Conservation (phyloP, 345 rosid species). For the Passiflora organensis region DNA sequence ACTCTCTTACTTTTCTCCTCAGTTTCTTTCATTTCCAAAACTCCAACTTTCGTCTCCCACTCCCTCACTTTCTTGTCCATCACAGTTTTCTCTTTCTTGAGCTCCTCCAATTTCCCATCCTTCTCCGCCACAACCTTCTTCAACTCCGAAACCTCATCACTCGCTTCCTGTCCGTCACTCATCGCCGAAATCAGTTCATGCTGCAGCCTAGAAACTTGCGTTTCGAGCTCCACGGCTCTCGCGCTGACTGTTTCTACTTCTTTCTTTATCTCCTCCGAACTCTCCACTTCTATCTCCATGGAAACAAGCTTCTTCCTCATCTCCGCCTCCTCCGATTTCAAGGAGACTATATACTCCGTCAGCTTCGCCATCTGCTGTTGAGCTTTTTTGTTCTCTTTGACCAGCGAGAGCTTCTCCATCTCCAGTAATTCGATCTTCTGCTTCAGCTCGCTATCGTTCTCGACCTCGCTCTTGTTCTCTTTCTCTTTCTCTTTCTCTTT, state of each 20-base stretch:
- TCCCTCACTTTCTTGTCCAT: conserved; percentile 56
- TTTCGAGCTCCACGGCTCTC: conserved; percentile 65
- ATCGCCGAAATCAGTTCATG: conserved; percentile 51
- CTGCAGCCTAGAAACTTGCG: conserved; percentile 52
- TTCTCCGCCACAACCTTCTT: conserved; percentile 19
- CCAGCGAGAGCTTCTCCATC: conserved; percentile 42
- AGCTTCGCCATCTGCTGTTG: conserved; percentile 32
- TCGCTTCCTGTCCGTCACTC: conserved; percentile 46
- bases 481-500: too few species aligned
- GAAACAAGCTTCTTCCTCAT: conserved; percentile 31
- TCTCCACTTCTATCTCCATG: conserved; percentile 47
- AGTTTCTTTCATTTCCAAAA: conserved; percentile 46
- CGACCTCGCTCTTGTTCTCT: too few species aligned
- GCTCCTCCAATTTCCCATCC: conserved; percentile 33
- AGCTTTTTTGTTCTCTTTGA: conserved; percentile 31
- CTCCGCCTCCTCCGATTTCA: conserved; percentile 32
- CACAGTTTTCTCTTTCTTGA: conserved; percentile 55
- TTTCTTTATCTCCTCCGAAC: conserved; percentile 45
- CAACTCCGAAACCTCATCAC: conserved; percentile 23
- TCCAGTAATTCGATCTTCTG: conserved; percentile 40
- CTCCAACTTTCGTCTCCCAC: conserved; percentile 61
- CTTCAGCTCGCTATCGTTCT: conserved; percentile 24
- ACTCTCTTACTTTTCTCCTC: conserved; percentile 65
- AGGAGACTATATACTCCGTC: conserved; percentile 32
- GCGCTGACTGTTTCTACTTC: conserved; percentile 38